Evolutionary conservation across 306 rosid genomes (phyloP), one percentile per base, ranked within the genome.

Genomic region (Myrica gale): DNA sequence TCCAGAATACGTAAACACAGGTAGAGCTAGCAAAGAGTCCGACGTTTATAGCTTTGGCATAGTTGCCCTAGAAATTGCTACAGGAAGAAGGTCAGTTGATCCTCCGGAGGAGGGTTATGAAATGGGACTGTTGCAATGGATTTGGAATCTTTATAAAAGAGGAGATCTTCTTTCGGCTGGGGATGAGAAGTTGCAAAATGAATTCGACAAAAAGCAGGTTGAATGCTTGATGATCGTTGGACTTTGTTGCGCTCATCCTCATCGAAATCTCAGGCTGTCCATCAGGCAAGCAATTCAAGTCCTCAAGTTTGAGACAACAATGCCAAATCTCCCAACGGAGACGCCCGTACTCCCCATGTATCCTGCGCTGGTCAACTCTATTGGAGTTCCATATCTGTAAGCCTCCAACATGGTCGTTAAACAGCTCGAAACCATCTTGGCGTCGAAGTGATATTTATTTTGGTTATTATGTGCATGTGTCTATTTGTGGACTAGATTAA

Each of bases 141-240:
- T 80, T 53, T 84, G 84, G 87, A 74, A 84, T 74, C 81, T 47
- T 56, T 78, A 80, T 55, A 84, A 82, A 0, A 80, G 39, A 56
- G 80, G 67, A 37, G 80, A 84, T 4, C 6, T 84, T 55, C 17
- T 20, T 65, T 12, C 56, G 51, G 78, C 76, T 0, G 44, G 70
- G 72, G 85, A 84, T 74, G 82, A 48, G 78, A 84, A 37, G 12
- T 12, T 84, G 52, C 50, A 5, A 0, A 50, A 1, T 5, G 76
- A 77, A 5, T 77, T 45, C 56, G 76, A 77, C n/a, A 78, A 32
- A 45, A 74, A 75, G 70, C 48, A 78, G 15, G 78, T 76, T 0
- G 82, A 81, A 65, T 83, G 84, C 32, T 55, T 86, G 72, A 78
- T 81, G 80, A 71, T 76, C 57, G 76, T 78, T 45, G 85, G 85